Percentiles rank a stretch among this genome's conserved stretches.
phyloP scores from a whole-genome alignment of 2,329 filamentous ascomycete species.

The Hypoxylon sp. region DNA sequence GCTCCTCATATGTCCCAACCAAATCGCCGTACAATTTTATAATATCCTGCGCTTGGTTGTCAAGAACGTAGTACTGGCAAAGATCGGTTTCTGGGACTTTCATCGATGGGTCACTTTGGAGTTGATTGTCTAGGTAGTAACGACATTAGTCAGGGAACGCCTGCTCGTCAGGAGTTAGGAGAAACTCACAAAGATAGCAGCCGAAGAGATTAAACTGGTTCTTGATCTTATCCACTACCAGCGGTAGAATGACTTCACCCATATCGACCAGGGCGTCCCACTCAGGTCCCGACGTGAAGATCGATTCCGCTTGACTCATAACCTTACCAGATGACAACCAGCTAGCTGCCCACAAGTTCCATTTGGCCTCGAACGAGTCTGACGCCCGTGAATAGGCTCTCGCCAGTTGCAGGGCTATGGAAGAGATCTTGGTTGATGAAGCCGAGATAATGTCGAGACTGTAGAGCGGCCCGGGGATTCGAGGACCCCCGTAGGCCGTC shows the following conservation, averaged over 20 bases:
- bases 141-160: background rate
- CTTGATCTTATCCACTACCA: constrained; percentile 1
- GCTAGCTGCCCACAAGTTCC: background rate
- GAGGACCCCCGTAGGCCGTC: background rate
- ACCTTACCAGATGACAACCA: background rate
- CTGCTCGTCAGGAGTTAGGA: background rate
- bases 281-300: background rate
- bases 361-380: background rate
- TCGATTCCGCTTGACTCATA: background rate
- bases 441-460: background rate
- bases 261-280: background rate
- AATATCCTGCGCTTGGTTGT: background rate
- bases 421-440: background rate
- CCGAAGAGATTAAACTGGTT: background rate
- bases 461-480: background rate
- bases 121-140: background rate
- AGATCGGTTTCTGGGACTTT: background rate
- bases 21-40: background rate
- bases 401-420: background rate
- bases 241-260: background rate
- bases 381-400: background rate
- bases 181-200: background rate
- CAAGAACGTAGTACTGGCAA: background rate
- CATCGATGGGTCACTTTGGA: background rate
- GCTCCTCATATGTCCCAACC: background rate